These are phyloP conservation scores for Hypholoma fasciculare DNA, from an alignment of 768 basidiomycete genomes.

Conservation along the genomic window DNA sequence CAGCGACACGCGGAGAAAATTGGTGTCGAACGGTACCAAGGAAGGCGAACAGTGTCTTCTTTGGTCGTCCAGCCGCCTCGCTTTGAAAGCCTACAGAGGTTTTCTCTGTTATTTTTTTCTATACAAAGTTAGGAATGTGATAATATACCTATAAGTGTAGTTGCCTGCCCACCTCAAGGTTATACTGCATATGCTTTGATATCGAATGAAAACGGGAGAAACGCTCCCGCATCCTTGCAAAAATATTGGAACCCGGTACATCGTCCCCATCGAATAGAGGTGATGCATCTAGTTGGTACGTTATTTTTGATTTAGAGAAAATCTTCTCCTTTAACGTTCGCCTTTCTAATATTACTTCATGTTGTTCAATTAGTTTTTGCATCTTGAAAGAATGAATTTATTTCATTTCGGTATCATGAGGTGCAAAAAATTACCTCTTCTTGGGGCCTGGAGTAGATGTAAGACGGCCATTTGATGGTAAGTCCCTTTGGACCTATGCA, in stretches of 20 bases:
- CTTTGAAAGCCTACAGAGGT: conserved; percentile 43
- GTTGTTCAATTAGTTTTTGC: conserved; percentile 38
- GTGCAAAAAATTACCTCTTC: conserved; percentile 41
- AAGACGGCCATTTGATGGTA: conserved; percentile 42
- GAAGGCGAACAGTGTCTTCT: conserved; percentile 37
- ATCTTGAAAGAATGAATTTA: conserved; percentile 33
- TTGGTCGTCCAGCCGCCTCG: conserved; percentile 30
- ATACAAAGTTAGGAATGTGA: neutral
- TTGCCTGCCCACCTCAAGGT: conserved; percentile 14
- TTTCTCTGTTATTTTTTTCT: conserved; percentile 51
- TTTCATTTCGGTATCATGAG: neutral
- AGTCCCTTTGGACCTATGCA: conserved; percentile 23
- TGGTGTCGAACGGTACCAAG: conserved; percentile 76
- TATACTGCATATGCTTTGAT: conserved; percentile 10
- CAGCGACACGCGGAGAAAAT: conserved; percentile 61
- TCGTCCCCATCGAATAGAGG: conserved; percentile 13
- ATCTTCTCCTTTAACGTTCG: conserved; percentile 38
- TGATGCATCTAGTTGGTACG: conserved; percentile 48
- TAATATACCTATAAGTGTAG: neutral
- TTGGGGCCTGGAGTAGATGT: conserved; percentile 40
- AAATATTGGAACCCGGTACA: neutral
- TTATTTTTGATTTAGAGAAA: conserved; percentile 44
- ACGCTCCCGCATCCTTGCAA: conserved; percentile 3
- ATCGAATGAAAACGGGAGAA: conserved; percentile 8
- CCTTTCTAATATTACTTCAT: conserved; percentile 37